These are phyloP conservation scores for Stagonosporopsis tanaceti DNA, from an alignment of 2,329 filamentous ascomycete genomes.

Conservation along the genomic window DNA sequence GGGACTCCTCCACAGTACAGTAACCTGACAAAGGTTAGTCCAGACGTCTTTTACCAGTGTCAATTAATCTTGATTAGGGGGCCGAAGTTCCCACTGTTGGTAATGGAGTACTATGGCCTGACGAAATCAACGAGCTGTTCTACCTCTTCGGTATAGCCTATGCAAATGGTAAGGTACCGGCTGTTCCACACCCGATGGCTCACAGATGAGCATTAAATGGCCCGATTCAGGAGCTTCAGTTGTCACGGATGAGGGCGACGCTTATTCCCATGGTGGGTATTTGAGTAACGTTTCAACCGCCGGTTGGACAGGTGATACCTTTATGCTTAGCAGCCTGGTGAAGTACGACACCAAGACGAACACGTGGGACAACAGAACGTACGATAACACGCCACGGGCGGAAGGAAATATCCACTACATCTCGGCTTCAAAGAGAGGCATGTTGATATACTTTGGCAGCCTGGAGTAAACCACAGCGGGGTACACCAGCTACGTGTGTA, in stretches of 20 bases:
- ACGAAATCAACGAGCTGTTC: constrained; percentile 66
- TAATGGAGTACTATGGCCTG: constrained; percentile 62
- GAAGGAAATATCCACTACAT: constrained; percentile 66
- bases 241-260: constrained; percentile 35
- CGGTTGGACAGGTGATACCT: constrained; percentile 20
- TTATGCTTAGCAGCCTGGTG: constrained; percentile 58
- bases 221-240: constrained; percentile 23
- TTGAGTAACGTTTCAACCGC: constrained; percentile 59
- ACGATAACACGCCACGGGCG: constrained; percentile 58
- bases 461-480: constrained; percentile 40
- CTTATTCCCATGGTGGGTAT: constrained; percentile 70
- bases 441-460: constrained; percentile 68
- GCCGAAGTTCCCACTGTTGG: constrained; percentile 57
- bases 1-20: neutral
- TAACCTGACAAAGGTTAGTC: constrained; percentile 1
- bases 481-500: constrained; percentile 7
- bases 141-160: constrained; percentile 68
- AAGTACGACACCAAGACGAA: constrained; percentile 63
- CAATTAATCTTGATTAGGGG: constrained; percentile 50
- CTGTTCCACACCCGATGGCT: constrained; percentile 16
- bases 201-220: constrained; percentile 12
- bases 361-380: constrained; percentile 59
- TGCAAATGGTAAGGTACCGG: constrained; percentile 42
- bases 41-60: too few species aligned
- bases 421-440: constrained; percentile 62